Conservation (phyloP, 1,284 basidiomycete species). For the Somion occarium region DNA sequence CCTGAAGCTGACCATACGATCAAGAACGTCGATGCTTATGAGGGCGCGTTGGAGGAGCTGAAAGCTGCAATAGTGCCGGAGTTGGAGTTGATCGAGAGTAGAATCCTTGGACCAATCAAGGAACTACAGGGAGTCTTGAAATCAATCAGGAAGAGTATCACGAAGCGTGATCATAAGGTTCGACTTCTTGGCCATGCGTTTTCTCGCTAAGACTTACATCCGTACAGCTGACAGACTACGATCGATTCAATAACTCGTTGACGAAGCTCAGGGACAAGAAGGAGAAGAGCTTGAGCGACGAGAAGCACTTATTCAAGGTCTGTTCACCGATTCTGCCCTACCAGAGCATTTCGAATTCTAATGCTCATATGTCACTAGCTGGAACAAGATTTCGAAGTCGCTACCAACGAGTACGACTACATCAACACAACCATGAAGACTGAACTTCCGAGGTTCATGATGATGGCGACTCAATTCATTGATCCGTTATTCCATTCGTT, state of each 20-base stretch:
- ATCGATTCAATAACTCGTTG: conserved; percentile 93
- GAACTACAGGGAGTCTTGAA: conserved; percentile 89
- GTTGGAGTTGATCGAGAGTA: conserved; percentile 90
- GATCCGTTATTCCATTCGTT: conserved; percentile 97
- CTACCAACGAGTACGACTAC: conserved; percentile 94
- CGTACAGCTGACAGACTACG: conserved; percentile 82
- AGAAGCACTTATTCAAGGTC: conserved; percentile 94
- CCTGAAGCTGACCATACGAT: conserved; percentile 80
- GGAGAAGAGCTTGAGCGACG: conserved; percentile 88
- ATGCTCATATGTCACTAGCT: conserved; percentile 45
- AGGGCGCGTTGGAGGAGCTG: conserved; percentile 80
- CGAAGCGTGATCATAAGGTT: conserved; percentile 96
- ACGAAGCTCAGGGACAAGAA: conserved; percentile 97
- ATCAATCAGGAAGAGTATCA: conserved; percentile 88
- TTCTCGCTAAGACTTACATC: neutral
- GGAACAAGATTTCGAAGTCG: conserved; percentile 96
- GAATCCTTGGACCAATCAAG: conserved; percentile 83
- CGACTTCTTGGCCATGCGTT: conserved; percentile 10
- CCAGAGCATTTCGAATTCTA: neutral
- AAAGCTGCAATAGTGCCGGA: conserved; percentile 80
- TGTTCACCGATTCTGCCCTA: conserved; percentile 22
- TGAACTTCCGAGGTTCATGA: conserved; percentile 91
- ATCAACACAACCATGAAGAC: conserved; percentile 92
- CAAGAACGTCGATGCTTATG: conserved; percentile 70
- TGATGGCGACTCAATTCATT: conserved; percentile 85